A percentile compares a stretch with the other conserved stretches of the same genome.
phyloP scores from a whole-genome alignment of 148 eudicot species.

The Camellia lanceoleosa region DNA sequence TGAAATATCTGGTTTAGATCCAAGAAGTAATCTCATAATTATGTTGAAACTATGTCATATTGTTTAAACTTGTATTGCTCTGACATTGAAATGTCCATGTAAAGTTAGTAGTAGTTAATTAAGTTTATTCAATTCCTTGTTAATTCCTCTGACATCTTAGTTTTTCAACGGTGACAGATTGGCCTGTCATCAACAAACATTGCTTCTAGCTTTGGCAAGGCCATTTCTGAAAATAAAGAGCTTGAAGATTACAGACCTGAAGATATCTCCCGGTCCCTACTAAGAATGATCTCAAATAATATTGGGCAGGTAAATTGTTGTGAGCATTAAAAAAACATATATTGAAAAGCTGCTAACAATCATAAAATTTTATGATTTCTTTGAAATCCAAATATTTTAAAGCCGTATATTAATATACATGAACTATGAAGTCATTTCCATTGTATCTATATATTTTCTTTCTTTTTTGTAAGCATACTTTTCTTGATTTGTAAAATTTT shows the following conservation, averaged over 20 bases:
- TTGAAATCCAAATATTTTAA: neutral
- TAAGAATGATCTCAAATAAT: slow-evolving; percentile 88
- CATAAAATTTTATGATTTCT: neutral
- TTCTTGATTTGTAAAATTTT: neutral
- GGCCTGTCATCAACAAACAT: slow-evolving; percentile 85
- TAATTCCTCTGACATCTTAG: slow-evolving; percentile 7
- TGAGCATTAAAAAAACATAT: neutral
- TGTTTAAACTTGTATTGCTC: slow-evolving; percentile 6
- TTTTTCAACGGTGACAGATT: slow-evolving; percentile 44
- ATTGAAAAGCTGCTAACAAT: neutral
- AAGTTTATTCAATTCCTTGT: neutral
- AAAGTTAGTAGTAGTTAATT: neutral
- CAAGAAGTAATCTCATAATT: neutral
- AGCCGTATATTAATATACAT: neutral
- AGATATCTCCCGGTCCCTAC: slow-evolving; percentile 74
- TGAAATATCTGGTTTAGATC: slow-evolving; percentile 1
- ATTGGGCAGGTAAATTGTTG: slow-evolving; percentile 68
- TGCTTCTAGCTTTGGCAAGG: slow-evolving; percentile 94
- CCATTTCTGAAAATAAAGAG: slow-evolving; percentile 64
- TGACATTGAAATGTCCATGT: neutral
- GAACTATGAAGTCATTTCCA: neutral
- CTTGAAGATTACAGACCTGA: slow-evolving; percentile 71
- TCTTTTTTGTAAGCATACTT: neutral
- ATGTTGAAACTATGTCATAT: neutral
- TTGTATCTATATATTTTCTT: neutral